A percentile compares a stretch with the other conserved stretches of the same genome.
Conservation (phyloP, 2,329 filamentous ascomycete genomes). For the Pestalotiopsis sp. region DNA sequence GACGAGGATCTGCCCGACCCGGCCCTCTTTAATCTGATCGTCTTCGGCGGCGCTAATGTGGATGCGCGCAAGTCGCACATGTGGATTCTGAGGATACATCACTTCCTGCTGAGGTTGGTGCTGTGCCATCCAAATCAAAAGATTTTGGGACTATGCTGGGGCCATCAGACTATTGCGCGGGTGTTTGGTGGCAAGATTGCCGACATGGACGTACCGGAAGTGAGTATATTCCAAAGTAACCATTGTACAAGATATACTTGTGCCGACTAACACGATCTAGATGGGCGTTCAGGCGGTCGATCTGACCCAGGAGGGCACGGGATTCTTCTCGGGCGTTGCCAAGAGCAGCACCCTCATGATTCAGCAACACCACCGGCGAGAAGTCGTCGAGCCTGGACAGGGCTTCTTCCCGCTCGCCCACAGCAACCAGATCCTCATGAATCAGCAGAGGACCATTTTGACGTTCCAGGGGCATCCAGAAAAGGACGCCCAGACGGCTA, state of each 20-base stretch:
- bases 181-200: slow-evolving; percentile 40
- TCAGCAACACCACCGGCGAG: slow-evolving; percentile 46
- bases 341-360: slow-evolving; percentile 27
- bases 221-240: slow-evolving; percentile 22
- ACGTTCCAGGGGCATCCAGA: slow-evolving; percentile 50
- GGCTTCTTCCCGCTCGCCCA: slow-evolving; percentile 38
- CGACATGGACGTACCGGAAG: slow-evolving; percentile 40
- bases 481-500: slow-evolving; percentile 41
- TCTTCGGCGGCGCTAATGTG: slow-evolving; percentile 44
- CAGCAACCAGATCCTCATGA: slow-evolving; percentile 41
- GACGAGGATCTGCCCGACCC: slow-evolving; percentile 38
- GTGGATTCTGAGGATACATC: slow-evolving; percentile 45
- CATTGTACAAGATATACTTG: background rate
- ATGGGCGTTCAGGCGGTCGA: slow-evolving; percentile 15
- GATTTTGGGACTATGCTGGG: slow-evolving; percentile 49
- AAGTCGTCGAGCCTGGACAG: slow-evolving; percentile 34
- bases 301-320: slow-evolving; percentile 38
- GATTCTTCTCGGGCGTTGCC: slow-evolving; percentile 37
- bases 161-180: slow-evolving; percentile 44
- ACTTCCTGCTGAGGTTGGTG: slow-evolving; percentile 38
- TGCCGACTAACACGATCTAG: background rate
- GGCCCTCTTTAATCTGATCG: slow-evolving; percentile 42
- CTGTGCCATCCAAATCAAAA: slow-evolving; percentile 32
- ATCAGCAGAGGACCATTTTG: slow-evolving; percentile 39
- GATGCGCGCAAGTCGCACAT: slow-evolving; percentile 39